phyloP scores from a whole-genome alignment of 2,329 filamentous ascomycete species.

The Cladosporium sp. region DNA sequence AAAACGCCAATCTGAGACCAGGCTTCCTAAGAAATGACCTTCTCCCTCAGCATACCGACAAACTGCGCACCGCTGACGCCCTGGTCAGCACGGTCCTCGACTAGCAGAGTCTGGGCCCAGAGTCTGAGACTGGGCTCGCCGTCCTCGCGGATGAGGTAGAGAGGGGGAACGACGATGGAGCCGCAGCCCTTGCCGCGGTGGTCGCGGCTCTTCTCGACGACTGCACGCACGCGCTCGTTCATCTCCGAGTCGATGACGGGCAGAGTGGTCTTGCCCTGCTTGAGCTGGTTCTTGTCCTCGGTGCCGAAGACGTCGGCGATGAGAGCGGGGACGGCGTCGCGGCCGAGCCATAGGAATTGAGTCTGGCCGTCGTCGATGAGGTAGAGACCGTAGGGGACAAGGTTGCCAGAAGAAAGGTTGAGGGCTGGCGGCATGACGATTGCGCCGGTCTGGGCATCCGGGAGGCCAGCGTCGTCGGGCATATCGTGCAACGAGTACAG shows the following conservation, averaged over 20 bases:
- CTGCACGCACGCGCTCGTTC: constrained; percentile 86
- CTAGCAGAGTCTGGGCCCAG: constrained; percentile 93
- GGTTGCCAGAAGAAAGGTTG: constrained; percentile 82
- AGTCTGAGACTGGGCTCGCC: constrained; percentile 92
- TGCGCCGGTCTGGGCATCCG: constrained; percentile 80
- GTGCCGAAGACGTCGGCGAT: constrained; percentile 87
- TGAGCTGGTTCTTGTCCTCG: constrained; percentile 75
- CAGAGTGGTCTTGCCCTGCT: constrained; percentile 83
- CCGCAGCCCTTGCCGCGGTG: constrained; percentile 83
- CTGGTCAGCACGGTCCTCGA: constrained; percentile 94
- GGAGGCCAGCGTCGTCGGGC: constrained; percentile 86
- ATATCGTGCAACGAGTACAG: constrained; percentile 87
- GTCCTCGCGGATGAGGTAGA: constrained; percentile 93
- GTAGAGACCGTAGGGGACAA: constrained; percentile 88
- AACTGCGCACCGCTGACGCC: constrained; percentile 90
- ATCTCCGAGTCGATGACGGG: constrained; percentile 93
- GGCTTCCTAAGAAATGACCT: constrained; percentile 54
- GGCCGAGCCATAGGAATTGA: constrained; percentile 94
- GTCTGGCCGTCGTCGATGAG: constrained; percentile 96
- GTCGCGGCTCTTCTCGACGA: constrained; percentile 88
- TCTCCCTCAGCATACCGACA: constrained; percentile 88
- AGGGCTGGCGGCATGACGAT: constrained; percentile 79
- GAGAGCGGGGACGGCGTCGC: constrained; percentile 86
- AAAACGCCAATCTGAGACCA: too few relatives aligned
- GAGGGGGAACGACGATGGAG: constrained; percentile 85